phyloP scores from a whole-genome alignment of 202 grass and related monocot species.

The Cymbopogon flexuosus region DNA sequence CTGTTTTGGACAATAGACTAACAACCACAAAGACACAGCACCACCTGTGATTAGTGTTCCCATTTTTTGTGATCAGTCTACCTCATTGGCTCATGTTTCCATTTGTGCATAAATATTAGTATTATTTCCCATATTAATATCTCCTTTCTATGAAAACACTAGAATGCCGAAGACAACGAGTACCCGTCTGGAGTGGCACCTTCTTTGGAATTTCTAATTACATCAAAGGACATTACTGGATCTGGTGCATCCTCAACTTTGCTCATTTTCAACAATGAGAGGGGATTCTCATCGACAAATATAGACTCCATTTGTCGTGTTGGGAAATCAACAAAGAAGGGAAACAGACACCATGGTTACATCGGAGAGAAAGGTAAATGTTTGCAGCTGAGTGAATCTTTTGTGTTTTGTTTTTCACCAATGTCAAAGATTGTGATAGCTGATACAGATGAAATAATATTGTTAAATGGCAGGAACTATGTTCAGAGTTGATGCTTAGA shows the following conservation, averaged over 20 bases:
- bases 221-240: conserved; percentile 50
- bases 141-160: neutral
- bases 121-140: neutral
- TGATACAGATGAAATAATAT: neutral
- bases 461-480: neutral
- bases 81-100: neutral
- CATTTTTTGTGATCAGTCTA: neutral
- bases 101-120: neutral
- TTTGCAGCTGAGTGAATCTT: neutral
- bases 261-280: conserved; percentile 73
- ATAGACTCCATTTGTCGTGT: conserved; percentile 63
- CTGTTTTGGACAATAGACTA: too few species aligned
- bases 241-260: conserved; percentile 55
- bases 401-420: neutral
- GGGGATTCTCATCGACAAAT: conserved; percentile 49
- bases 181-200: conserved; percentile 46
- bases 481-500: neutral
- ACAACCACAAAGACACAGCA: neutral
- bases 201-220: conserved; percentile 60
- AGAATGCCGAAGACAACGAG: conserved; percentile 79
- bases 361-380: conserved; percentile 75
- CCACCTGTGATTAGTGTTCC: neutral
- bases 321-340: conserved; percentile 73
- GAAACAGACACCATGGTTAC: conserved; percentile 48
- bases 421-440: neutral